Conservation (phyloP, 208 protist species). For the Jaenimonas drosophilae region DNA sequence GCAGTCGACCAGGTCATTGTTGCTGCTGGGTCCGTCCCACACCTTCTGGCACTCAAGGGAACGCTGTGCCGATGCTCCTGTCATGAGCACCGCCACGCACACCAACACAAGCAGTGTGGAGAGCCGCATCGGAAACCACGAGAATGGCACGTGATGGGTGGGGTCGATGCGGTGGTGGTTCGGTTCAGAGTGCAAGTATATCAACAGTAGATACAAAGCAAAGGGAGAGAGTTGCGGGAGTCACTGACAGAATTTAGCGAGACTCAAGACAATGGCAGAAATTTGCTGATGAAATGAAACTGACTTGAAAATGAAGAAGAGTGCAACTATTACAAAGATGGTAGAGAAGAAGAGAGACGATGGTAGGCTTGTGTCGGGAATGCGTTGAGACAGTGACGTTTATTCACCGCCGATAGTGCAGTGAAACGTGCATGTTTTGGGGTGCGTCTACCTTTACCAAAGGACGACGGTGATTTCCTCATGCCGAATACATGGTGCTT, state of each 20-base stretch:
- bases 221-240: not conserved
- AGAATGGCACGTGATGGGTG: no score
- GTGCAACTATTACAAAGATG: no score
- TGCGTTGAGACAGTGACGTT: not conserved
- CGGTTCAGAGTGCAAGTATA: no score
- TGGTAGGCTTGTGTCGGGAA: not conserved
- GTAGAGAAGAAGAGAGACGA: no score
- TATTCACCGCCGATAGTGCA: not conserved
- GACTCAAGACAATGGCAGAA: not conserved
- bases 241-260: slow-evolving; percentile 1
- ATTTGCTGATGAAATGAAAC: not conserved
- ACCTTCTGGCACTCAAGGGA: slow-evolving; percentile 70
- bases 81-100: not conserved
- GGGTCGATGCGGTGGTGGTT: no score
- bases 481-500: no score
- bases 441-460: no score
- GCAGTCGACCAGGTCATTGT: slow-evolving; percentile 53
- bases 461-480: no score
- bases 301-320: not conserved
- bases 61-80: slow-evolving; percentile 8
- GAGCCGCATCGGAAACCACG: not conserved
- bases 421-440: not conserved
- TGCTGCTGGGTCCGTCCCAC: slow-evolving; percentile 35
- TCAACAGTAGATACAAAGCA: slow-evolving; percentile 4
- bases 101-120: not conserved